Percentiles rank a stretch among this genome's conserved stretches.
Conservation (phyloP, 108 stramenopile genomes). For the Stephanodiscus minutulus region DNA sequence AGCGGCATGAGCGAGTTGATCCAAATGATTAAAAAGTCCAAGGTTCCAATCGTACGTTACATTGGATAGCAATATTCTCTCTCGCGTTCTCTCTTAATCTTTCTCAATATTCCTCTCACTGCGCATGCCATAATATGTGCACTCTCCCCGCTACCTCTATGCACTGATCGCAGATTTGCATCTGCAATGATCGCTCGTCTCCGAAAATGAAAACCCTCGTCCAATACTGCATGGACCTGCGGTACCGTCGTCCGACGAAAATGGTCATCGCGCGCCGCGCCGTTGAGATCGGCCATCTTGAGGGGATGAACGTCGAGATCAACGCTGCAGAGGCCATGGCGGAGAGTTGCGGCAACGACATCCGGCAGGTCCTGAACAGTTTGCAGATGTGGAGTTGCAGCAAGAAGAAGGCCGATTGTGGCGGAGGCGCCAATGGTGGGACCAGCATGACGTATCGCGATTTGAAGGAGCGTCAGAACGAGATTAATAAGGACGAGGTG, state of each 20-base stretch:
- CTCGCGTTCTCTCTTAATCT: too few relatives aligned
- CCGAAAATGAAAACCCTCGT: constrained; percentile 85
- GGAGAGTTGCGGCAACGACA: constrained; percentile 95
- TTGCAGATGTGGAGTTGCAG: constrained; percentile 96
- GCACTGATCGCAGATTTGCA: constrained; percentile 73
- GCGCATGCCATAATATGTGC: background rate
- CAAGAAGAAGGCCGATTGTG: constrained; percentile 25
- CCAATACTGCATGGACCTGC: constrained; percentile 94
- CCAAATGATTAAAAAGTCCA: constrained; percentile 92
- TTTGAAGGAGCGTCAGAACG: constrained; percentile 69
- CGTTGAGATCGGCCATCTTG: constrained; percentile 74
- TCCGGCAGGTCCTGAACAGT: constrained; percentile 92
- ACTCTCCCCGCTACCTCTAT: background rate
- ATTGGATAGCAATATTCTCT: too few relatives aligned
- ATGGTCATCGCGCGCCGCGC: constrained; percentile 75
- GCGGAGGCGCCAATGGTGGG: constrained; percentile 1
- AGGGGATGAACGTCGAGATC: constrained; percentile 82
- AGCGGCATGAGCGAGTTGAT: constrained; percentile 94
- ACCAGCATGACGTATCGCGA: constrained; percentile 76
- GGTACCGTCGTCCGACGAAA: constrained; percentile 84
- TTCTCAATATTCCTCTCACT: too few relatives aligned
- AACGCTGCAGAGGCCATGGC: constrained; percentile 96
- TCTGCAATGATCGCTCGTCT: constrained; percentile 97
- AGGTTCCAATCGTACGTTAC: constrained; percentile 78
- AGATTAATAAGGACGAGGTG: constrained; percentile 88